A percentile compares a stretch with the other conserved stretches of the same genome.
phyloP scores from a whole-genome alignment of 2,329 filamentous ascomycete genomes.

The Sclerotiophoma versabilis region DNA sequence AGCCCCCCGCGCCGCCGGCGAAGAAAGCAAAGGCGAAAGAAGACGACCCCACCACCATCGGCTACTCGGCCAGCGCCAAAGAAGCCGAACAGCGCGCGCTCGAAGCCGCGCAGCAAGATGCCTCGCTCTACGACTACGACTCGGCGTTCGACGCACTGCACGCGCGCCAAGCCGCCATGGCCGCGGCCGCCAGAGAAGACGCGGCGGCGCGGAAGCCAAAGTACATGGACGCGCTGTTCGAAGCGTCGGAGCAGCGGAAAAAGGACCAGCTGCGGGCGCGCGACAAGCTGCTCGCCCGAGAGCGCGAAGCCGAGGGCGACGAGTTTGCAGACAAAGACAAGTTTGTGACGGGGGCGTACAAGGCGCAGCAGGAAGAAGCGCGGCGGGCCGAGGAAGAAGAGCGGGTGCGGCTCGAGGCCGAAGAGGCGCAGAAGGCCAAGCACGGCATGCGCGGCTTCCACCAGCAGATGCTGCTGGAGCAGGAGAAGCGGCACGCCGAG shows the following conservation, averaged over 20 bases:
- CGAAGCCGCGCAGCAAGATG: constrained; percentile 71
- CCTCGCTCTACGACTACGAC: constrained; percentile 86
- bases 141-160: constrained; percentile 80
- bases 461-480: constrained; percentile 73
- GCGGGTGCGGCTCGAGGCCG: constrained; percentile 67
- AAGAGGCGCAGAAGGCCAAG: constrained; percentile 69
- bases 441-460: constrained; percentile 83
- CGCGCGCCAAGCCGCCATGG: constrained; percentile 61
- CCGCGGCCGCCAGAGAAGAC: constrained; percentile 60
- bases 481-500: constrained; percentile 73
- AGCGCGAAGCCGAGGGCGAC: constrained; percentile 81
- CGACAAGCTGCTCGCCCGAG: constrained; percentile 79
- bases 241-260: constrained; percentile 77
- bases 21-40: constrained; percentile 49
- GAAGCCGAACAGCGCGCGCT: constrained; percentile 69
- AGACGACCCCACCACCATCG: constrained; percentile 51
- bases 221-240: constrained; percentile 78
- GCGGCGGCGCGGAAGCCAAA: constrained; percentile 71
- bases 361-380: constrained; percentile 80
- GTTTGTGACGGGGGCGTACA: constrained; percentile 85
- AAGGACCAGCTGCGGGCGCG: constrained; percentile 79
- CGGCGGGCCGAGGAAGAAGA: constrained; percentile 75
- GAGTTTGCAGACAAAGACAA: constrained; percentile 83
- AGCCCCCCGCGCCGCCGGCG: constrained; percentile 40
- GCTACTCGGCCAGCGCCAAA: constrained; percentile 71